Evolutionary conservation across 108 stramenopile genomes (phyloP).

Genomic region (Thalassiosira profunda): DNA sequence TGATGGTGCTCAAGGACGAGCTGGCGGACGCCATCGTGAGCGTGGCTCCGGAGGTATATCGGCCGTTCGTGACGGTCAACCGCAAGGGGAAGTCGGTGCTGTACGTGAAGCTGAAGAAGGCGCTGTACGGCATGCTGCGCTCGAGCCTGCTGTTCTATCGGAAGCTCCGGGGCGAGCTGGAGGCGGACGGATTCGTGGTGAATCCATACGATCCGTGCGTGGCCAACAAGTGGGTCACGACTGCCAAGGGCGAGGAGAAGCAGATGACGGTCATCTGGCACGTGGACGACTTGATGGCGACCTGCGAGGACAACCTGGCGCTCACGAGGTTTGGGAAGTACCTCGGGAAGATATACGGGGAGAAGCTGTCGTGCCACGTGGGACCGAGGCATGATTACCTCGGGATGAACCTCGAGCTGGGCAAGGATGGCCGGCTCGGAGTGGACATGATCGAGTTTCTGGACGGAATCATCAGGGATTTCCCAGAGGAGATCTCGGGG

Average conservation of each 20-base stretch:
- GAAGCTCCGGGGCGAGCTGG: conserved; percentile 15
- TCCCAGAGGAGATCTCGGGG: not conserved
- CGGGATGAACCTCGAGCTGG: conserved; percentile 44
- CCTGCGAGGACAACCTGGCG: not conserved
- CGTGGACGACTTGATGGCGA: conserved; percentile 51
- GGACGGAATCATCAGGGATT: not conserved
- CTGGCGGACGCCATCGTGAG: conserved; percentile 27
- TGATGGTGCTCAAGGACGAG: conserved; percentile 21
- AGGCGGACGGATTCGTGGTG: conserved; percentile 9
- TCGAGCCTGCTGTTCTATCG: not conserved
- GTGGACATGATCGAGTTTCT: conserved; percentile 16
- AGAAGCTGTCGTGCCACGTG: conserved; percentile 8
- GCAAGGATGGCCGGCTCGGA: not conserved
- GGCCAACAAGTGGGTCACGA: conserved; percentile 4
- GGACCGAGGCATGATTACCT: conserved; percentile 50
- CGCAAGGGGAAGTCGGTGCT: conserved; percentile 10
- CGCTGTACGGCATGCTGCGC: conserved; percentile 20
- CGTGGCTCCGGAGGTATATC: conserved; percentile 15
- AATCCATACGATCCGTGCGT: conserved; percentile 36
- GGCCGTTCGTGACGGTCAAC: conserved; percentile 10
- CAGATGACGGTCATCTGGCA: conserved; percentile 53
- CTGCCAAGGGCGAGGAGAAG: no score
- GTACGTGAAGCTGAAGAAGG: conserved; percentile 46
- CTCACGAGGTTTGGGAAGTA: not conserved
- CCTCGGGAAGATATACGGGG: conserved; percentile 4